A percentile compares a stretch with the other conserved stretches of the same genome.
These are phyloP conservation scores for Graphilbum fragrans DNA, from an alignment of 2,329 filamentous ascomycete species.

Conservation along the genomic window DNA sequence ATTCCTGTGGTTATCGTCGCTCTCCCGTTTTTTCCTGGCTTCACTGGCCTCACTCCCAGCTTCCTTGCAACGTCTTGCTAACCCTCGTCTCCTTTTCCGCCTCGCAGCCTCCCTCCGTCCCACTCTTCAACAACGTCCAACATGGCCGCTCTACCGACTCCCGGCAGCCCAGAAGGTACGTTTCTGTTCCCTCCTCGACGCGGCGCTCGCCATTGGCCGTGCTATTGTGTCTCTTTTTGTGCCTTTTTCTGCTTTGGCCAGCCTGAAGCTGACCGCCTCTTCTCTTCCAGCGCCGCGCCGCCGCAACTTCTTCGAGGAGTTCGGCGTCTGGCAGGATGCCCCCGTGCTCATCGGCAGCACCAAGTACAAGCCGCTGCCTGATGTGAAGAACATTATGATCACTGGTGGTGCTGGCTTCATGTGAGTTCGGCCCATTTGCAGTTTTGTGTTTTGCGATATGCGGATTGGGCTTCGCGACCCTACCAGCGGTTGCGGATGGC, in stretches of 20 bases:
- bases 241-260: background rate
- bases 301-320: conserved; percentile 39
- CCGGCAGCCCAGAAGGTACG: background rate
- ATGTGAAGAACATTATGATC: conserved; percentile 71
- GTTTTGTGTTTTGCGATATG: no score
- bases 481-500: no score
- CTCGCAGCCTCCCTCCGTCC: background rate
- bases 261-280: background rate
- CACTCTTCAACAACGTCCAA: background rate
- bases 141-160: background rate
- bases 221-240: background rate
- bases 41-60: background rate
- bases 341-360: conserved; percentile 59
- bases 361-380: conserved; percentile 53
- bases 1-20: background rate
- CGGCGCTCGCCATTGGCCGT: background rate
- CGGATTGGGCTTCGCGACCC: no score
- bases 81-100: background rate
- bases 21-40: background rate
- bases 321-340: conserved; percentile 58
- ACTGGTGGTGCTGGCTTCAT: conserved; percentile 81
- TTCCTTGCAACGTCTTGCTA: background rate
- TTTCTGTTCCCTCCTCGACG: background rate
- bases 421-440: no score
- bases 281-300: conserved; percentile 11